A percentile compares a stretch with the other conserved stretches of the same genome.
These are phyloP conservation scores for Tuber umbilicatum DNA, from an alignment of 495 filamentous ascomycete species.

Conservation along the genomic window DNA sequence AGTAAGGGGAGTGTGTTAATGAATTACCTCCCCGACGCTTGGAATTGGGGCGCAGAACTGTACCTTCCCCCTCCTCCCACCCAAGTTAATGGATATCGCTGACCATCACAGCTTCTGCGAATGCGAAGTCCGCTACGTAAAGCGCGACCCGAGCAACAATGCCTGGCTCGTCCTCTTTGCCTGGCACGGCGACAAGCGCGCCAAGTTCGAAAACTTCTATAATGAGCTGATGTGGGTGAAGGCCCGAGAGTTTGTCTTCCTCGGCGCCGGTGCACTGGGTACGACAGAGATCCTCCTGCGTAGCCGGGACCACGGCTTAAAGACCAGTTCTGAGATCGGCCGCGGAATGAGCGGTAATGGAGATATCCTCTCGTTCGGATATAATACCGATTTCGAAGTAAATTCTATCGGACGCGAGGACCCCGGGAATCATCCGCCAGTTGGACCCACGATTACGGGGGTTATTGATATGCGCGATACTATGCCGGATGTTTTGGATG, in stretches of 20 bases:
- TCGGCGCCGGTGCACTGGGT: slow-evolving; percentile 56
- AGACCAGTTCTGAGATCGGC: slow-evolving; percentile 54
- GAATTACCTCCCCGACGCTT: slow-evolving; percentile 64
- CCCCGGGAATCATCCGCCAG: slow-evolving; percentile 49
- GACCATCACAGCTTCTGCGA: slow-evolving; percentile 52
- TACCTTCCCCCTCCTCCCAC: background rate
- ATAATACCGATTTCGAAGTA: slow-evolving; percentile 46
- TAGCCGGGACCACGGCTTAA: slow-evolving; percentile 54
- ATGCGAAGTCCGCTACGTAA: slow-evolving; percentile 61
- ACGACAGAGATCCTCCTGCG: slow-evolving; percentile 63
- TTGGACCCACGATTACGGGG: slow-evolving; percentile 60
- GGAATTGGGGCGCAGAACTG: slow-evolving; percentile 69
- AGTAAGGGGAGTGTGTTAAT: slow-evolving; percentile 60
- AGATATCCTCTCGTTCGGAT: slow-evolving; percentile 59
- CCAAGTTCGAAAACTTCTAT: slow-evolving; percentile 53
- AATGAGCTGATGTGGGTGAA: slow-evolving; percentile 64
- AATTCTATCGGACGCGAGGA: slow-evolving; percentile 53
- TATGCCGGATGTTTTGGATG: slow-evolving; percentile 54
- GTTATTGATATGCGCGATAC: slow-evolving; percentile 56
- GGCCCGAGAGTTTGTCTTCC: slow-evolving; percentile 55
- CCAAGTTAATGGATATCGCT: background rate
- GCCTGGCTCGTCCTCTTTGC: slow-evolving; percentile 61
- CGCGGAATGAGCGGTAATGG: slow-evolving; percentile 63
- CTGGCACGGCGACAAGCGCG: slow-evolving; percentile 56
- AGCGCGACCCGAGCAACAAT: slow-evolving; percentile 47